These are phyloP conservation scores for Diaporthe ampelina DNA, from an alignment of 2,329 filamentous ascomycete genomes.

Conservation along the genomic window DNA sequence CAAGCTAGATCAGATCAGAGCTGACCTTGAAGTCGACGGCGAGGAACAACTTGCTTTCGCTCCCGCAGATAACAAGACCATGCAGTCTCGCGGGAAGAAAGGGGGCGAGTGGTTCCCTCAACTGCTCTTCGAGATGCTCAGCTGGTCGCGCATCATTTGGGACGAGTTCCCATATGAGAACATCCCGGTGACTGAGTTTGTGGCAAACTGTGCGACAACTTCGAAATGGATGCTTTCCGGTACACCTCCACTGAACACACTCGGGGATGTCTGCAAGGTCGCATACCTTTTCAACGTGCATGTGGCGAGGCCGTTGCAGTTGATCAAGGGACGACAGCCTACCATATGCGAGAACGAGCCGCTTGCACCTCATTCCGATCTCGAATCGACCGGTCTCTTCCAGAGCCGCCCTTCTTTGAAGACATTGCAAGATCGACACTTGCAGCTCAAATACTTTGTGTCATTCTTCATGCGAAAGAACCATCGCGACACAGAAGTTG, in stretches of 20 bases:
- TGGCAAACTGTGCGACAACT: slow-evolving; percentile 49
- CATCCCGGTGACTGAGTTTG: slow-evolving; percentile 49
- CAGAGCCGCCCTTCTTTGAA: slow-evolving; percentile 52
- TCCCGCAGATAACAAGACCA: background rate
- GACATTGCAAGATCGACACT: slow-evolving; percentile 52
- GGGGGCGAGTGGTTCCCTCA: background rate
- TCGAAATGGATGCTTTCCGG: slow-evolving; percentile 61
- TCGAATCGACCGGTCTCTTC: slow-evolving; percentile 52
- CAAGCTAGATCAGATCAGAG: background rate
- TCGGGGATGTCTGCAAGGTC: slow-evolving; percentile 54
- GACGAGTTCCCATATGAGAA: slow-evolving; percentile 61
- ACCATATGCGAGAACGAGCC: slow-evolving; percentile 52
- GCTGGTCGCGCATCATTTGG: slow-evolving; percentile 55
- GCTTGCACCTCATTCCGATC: slow-evolving; percentile 47
- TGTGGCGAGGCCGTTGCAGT: slow-evolving; percentile 53
- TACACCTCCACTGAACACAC: slow-evolving; percentile 55
- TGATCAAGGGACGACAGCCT: slow-evolving; percentile 53
- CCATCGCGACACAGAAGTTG: slow-evolving; percentile 46
- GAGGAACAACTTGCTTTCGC: background rate
- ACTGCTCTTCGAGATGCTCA: slow-evolving; percentile 53
- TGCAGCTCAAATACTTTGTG: slow-evolving; percentile 65
- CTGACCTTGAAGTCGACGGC: background rate
- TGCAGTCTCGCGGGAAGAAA: background rate
- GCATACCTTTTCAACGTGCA: slow-evolving; percentile 55
- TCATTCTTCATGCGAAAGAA: slow-evolving; percentile 70